Evolutionary conservation across 495 filamentous ascomycete genomes (phyloP).

Genomic region (Xylaria castorea): DNA sequence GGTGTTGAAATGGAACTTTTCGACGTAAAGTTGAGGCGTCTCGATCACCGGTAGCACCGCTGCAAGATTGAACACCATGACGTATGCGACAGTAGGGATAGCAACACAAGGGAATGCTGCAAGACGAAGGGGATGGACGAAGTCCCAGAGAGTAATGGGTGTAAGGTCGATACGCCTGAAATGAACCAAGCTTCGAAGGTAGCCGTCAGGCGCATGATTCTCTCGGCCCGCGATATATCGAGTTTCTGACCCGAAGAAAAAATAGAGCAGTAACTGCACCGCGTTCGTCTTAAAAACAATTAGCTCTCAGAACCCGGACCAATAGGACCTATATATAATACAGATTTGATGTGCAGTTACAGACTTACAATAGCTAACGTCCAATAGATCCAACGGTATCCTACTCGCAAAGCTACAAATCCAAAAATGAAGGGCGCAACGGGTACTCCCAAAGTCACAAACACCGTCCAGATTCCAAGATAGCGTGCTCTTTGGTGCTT

Average conservation of each 20-base stretch:
- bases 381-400: constrained; percentile 53
- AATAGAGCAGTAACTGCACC: constrained; percentile 59
- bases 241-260: constrained; percentile 65
- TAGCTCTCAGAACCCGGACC: not conserved
- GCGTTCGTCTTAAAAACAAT: constrained; percentile 52
- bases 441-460: constrained; percentile 59
- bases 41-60: constrained; percentile 58
- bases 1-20: constrained; percentile 58
- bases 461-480: constrained; percentile 62
- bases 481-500: constrained; percentile 54
- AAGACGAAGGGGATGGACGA: constrained; percentile 55
- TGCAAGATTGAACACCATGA: constrained; percentile 60
- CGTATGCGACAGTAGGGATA: constrained; percentile 58
- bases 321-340: not conserved
- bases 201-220: constrained; percentile 50
- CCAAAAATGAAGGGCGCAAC: constrained; percentile 48
- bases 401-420: constrained; percentile 48
- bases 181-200: constrained; percentile 55
- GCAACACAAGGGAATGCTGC: constrained; percentile 49
- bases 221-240: constrained; percentile 47
- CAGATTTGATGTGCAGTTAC: not conserved
- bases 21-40: constrained; percentile 57
- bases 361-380: constrained; percentile 52
- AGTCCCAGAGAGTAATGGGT: constrained; percentile 53
- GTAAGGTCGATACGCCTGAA: constrained; percentile 37